These are phyloP conservation scores for Hibiscus mutabilis DNA, from an alignment of 345 rosid genomes.

Conservation along the genomic window DNA sequence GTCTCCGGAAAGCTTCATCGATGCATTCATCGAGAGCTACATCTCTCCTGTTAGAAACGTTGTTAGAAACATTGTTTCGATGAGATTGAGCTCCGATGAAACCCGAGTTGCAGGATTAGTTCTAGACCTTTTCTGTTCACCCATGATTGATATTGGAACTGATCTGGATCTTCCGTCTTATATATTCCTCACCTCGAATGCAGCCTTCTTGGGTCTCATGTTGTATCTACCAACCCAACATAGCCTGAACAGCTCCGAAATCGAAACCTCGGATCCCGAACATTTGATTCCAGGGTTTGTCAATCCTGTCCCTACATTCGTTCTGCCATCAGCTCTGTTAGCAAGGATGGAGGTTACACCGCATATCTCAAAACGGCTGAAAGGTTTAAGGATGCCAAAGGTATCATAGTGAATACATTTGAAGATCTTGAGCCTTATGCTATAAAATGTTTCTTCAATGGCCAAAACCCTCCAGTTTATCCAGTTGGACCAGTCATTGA, in stretches of 20 bases:
- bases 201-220: conserved; percentile 32
- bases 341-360: conserved; percentile 29
- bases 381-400: conserved; percentile 30
- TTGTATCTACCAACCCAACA: conserved; percentile 27
- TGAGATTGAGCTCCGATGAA: conserved; percentile 17
- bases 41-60: conserved; percentile 11
- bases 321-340: conserved; percentile 31
- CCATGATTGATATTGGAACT: conserved; percentile 33
- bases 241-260: conserved; percentile 4
- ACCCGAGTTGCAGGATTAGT: conserved; percentile 30
- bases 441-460: conserved; percentile 18
- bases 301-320: conserved; percentile 28
- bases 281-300: conserved; percentile 24
- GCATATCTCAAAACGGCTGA: conserved; percentile 26
- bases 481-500: conserved; percentile 40
- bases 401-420: conserved; percentile 41
- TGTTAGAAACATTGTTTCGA: conserved; percentile 5
- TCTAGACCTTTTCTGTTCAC: conserved; percentile 39
- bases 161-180: conserved; percentile 45
- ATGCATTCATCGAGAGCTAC: conserved; percentile 10
- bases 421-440: conserved; percentile 23
- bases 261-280: conserved; percentile 19
- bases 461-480: conserved; percentile 29
- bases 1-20: conserved; percentile 15
- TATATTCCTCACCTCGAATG: conserved; percentile 25